Percentiles rank a stretch among this genome's conserved stretches.
Conservation (phyloP, 108 stramenopile genomes). For the Aurantiochytrium sp. region DNA sequence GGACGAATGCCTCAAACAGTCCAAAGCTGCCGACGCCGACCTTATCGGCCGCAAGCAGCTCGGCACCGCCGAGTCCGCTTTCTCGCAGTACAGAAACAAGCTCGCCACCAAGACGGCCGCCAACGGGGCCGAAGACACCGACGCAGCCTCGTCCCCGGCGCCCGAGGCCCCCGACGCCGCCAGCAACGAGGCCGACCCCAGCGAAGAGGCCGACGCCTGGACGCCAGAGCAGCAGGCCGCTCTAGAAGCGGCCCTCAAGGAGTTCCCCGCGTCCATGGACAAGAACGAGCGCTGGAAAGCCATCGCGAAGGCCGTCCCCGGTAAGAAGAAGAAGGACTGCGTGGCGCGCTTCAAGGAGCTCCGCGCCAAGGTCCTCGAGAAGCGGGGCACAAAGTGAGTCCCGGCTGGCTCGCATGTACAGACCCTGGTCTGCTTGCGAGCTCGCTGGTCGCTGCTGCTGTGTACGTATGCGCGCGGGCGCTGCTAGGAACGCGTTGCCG, state of each 20-base stretch:
- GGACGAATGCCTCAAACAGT: conserved; percentile 91
- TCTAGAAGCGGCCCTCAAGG: conserved; percentile 74
- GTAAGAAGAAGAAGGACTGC: conserved; percentile 92
- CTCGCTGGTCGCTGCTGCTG: not conserved
- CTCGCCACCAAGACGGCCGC: not conserved
- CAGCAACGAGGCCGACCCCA: not conserved
- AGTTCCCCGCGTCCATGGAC: conserved; percentile 82
- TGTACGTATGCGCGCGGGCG: not conserved
- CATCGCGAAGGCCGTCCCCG: conserved; percentile 77
- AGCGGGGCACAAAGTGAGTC: not conserved
- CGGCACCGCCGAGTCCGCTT: not conserved
- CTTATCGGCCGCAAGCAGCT: not conserved
- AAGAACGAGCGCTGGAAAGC: conserved; percentile 92
- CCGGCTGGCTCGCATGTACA: not conserved
- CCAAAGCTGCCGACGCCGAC: conserved; percentile 52
- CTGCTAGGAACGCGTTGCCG: too few species aligned
- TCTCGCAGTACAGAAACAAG: not conserved
- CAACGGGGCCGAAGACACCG: too few species aligned
- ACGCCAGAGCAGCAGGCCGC: conserved; percentile 80
- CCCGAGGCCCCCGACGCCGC: not conserved
- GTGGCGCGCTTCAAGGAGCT: conserved; percentile 87
- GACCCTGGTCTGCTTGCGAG: not conserved
- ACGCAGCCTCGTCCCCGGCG: not conserved
- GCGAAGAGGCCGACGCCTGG: conserved; percentile 57
- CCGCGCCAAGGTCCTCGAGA: conserved; percentile 65